These are phyloP conservation scores for Trichoderma cornu-damae DNA, from an alignment of 2,329 filamentous ascomycete genomes.

Conservation along the genomic window DNA sequence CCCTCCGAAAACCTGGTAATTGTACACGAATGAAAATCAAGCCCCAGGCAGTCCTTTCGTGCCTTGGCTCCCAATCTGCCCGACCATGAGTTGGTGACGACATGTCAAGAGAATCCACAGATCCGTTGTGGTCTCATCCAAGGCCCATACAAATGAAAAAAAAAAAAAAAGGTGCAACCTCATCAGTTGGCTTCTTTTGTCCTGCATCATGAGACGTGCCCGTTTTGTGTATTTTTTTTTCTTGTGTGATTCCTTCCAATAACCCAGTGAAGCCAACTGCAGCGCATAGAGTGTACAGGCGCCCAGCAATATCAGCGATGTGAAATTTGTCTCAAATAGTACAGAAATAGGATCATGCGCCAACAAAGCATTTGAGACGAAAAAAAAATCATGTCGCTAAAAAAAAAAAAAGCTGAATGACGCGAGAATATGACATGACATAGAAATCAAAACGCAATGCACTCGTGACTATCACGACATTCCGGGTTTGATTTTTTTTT, in stretches of 20 bases:
- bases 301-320: background rate
- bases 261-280: background rate
- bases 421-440: background rate
- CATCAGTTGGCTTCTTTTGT: background rate
- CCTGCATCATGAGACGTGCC: background rate
- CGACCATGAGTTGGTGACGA: background rate
- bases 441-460: constrained; percentile 4
- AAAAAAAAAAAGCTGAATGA: background rate
- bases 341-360: background rate
- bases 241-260: background rate
- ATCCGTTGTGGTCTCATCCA: background rate
- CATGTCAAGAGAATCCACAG: background rate
- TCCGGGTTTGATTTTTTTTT: background rate
- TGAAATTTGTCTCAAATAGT: constrained; percentile 6
- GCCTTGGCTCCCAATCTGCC: background rate
- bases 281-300: background rate
- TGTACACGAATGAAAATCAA: constrained; percentile 1
- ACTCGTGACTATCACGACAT: background rate
- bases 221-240: background rate
- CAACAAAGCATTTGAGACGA: background rate
- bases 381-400: background rate
- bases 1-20: constrained; percentile 2
- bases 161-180: background rate
- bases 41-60: background rate
- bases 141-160: background rate